Conservation (phyloP, 192 early-diverging fungal species). For the Rhizoclosmatium sp. region DNA sequence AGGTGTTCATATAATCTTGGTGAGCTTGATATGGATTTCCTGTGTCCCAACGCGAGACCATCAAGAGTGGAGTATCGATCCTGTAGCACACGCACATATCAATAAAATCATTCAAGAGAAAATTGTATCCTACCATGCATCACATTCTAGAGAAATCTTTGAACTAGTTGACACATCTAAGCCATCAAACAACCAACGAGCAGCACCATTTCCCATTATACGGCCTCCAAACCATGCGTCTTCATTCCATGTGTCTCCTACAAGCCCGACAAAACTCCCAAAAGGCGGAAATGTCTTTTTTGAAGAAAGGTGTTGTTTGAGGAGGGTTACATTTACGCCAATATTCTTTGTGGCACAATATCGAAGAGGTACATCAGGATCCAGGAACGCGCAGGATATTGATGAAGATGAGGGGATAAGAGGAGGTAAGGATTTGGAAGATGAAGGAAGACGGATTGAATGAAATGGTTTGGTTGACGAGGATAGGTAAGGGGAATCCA, state of each 20-base stretch:
- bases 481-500: too few relatives aligned
- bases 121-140: neutral
- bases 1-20: conserved; percentile 40
- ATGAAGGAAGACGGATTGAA: neutral
- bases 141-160: neutral
- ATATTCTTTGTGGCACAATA: conserved; percentile 35
- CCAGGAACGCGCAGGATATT: conserved; percentile 9
- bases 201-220: conserved; percentile 30
- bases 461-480: neutral
- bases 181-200: conserved; percentile 30
- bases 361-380: conserved; percentile 30
- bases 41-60: conserved; percentile 39
- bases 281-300: neutral
- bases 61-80: conserved; percentile 21
- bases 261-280: conserved; percentile 8
- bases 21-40: conserved; percentile 43
- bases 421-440: neutral
- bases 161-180: neutral
- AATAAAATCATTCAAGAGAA: too few relatives aligned
- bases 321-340: neutral
- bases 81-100: too few relatives aligned
- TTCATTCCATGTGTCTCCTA: conserved; percentile 28
- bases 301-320: neutral
- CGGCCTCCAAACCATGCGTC: conserved; percentile 22
- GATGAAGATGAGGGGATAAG: neutral